Base-by-base conservation (phyloP, 306 rosid species). In the Casuarina glauca region DNA sequence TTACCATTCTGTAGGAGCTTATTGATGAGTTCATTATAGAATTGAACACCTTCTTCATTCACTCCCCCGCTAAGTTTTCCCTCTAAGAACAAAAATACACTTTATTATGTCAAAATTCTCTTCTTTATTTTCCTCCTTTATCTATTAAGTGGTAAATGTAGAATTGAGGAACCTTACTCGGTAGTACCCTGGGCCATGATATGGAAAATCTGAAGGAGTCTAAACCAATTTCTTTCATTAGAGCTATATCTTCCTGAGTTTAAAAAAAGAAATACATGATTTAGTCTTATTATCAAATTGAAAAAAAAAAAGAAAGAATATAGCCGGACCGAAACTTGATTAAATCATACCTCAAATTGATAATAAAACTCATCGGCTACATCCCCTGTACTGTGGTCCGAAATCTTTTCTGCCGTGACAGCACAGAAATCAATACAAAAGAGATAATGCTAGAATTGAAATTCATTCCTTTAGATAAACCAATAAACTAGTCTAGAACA, bases 131-230 rank as follows among this genome's bases (percentile, higher is more conserved):
- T 10, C 39, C 1, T 60, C 10, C 42, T 5, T 61, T 6, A 26
- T 36, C 4, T n/a, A 38, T 61, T 10, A 13, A 38, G 42, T 36
- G 10, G 44, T 32, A 66, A 3, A 0, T 0, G 48, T 3, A 11
- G 11, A 1, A n/a, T 66, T 9, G 6, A 60, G 13, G 17, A 0
- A 49, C 17, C 69, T 76, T 86, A 89, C 93, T 72, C 0, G 90
- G 90, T 17, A 89, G 78, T 45, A 89, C 76, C 77, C 93, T 62
- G 9, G 88, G 12, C 93, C 93, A 89, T 6, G 93, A 87, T 73
- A 89, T 75, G 76, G 93, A 89, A 38, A 89, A 87, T 73, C 93
- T 83, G 63, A 64, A 85, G 2, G 90, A 86, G 16, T 89, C 89
- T 20, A 87, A 13, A 38, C 93, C 93, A 2, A 89, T 81, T 66